Evolutionary conservation across 2,329 filamentous ascomycete genomes (phyloP), one percentile per base, ranked within the genome.

Genomic region (Phialemoniopsis sp.): DNA sequence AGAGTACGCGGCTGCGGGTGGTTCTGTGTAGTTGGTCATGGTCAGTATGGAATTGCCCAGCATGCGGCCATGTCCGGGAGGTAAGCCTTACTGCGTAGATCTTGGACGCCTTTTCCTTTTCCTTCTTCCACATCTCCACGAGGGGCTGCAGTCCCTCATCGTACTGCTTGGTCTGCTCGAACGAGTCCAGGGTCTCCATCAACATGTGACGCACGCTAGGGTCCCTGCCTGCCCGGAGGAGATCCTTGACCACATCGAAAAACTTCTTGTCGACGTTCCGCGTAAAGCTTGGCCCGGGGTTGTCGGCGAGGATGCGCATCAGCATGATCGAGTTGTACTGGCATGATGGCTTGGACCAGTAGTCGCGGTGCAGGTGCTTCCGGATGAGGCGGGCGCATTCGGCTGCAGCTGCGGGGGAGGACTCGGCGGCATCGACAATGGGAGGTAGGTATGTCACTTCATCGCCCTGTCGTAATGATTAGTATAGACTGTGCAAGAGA

Each of bases 241-340:
- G 63, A 32, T 87, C 77, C 64, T 90, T 91, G 13, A 87, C 66
- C 1, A 81, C 81, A 32, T 84, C 75, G 38, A 87, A 79, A 56
- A 96, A 97, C 54, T 88, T 88, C 55, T 82, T 75, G 62, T 96
- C 90, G 32, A 97, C 63, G 59, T 95, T 90, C 49, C 86, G 78
- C n/a, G 91, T 95, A 56, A 98, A 98, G 2, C 82, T 89, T 38
- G 77, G 75, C 21, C 91, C 91, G 0, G 93, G 93, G 59, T 98
- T 96, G 61, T 97, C 90, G 51, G 82, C 76, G 48, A 98, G 70
- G 55, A 98, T 98, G 45, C 91, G 85, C 50, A 94, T 73, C 40
- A 98, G 77, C 93, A 97, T 97, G 55, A 97, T 82, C 46, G 89
- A 85, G 66, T 97, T 96, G 73, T 96, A 97, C 63, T 97, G 91